Conservation (phyloP, 768 basidiomycete genomes). For the Agaricus sinodeliciosus region DNA sequence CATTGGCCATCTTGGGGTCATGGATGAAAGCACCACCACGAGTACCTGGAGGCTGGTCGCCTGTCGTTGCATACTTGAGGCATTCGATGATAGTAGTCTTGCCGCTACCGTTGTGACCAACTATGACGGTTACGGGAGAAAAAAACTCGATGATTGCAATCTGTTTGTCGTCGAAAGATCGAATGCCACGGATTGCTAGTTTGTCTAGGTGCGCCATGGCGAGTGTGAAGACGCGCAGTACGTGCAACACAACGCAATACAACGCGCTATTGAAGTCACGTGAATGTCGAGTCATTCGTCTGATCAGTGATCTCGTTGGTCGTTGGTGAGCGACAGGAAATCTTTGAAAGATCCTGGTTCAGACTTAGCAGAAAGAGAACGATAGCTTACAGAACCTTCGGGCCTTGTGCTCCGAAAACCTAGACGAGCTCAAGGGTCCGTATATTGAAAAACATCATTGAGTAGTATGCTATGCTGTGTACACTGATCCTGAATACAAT, state of each 20-base stretch:
- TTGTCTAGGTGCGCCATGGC: conserved; percentile 88
- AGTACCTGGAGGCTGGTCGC: conserved; percentile 95
- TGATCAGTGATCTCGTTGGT: too few species aligned
- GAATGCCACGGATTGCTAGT: conserved; percentile 89
- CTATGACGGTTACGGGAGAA: conserved; percentile 95
- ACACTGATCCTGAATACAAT: too few species aligned
- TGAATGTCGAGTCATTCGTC: background rate
- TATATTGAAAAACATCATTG: too few species aligned
- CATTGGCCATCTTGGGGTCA: conserved; percentile 99
- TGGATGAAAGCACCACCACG: conserved; percentile 98
- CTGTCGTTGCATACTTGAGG: conserved; percentile 97
- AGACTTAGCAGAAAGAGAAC: too few species aligned
- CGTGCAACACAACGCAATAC: background rate
- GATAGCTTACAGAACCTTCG: too few species aligned
- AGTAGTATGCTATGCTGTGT: too few species aligned
- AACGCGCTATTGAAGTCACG: background rate
- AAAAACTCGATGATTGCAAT: conserved; percentile 95
- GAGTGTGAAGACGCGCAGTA: background rate
- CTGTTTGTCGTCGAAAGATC: conserved; percentile 94
- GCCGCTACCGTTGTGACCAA: conserved; percentile 96
- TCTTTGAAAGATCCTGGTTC: too few species aligned
- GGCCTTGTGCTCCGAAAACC: too few species aligned
- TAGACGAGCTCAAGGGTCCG: too few species aligned
- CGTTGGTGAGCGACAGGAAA: too few species aligned
- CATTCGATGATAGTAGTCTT: conserved; percentile 99